phyloP scores from a whole-genome alignment of 1,284 basidiomycete genomes.

The Mycena citricolor region DNA sequence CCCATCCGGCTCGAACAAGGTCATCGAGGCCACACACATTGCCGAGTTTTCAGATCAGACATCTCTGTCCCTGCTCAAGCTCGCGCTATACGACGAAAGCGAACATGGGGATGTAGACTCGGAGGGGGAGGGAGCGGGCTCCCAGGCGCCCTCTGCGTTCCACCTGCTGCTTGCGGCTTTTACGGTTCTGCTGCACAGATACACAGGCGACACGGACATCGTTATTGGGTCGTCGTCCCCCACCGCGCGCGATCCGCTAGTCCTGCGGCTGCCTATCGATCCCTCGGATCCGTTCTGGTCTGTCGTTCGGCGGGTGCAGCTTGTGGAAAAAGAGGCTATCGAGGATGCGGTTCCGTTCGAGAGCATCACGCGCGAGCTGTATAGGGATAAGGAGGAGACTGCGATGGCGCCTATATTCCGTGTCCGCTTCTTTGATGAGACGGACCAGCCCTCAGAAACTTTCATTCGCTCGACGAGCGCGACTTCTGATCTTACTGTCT shows the following conservation, averaged over 20 bases:
- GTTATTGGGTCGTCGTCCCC: constrained; percentile 90
- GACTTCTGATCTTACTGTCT: constrained; percentile 90
- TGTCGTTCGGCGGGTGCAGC: constrained; percentile 84
- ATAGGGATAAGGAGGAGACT: constrained; percentile 60
- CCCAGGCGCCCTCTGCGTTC: constrained; percentile 76
- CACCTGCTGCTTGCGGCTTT: constrained; percentile 93
- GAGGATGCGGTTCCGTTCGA: constrained; percentile 85
- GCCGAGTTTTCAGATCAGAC: constrained; percentile 68
- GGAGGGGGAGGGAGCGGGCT: constrained; percentile 40
- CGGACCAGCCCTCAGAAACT: constrained; percentile 68
- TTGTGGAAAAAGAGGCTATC: constrained; percentile 84
- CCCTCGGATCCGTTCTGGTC: constrained; percentile 91
- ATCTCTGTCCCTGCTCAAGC: constrained; percentile 70
- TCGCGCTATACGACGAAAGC: constrained; percentile 69
- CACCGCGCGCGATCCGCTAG: constrained; percentile 75
- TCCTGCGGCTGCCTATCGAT: constrained; percentile 85
- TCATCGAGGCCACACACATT: constrained; percentile 77
- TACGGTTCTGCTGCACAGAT: constrained; percentile 88
- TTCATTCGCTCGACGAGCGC: constrained; percentile 80
- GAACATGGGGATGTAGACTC: constrained; percentile 56
- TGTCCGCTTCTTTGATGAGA: constrained; percentile 96
- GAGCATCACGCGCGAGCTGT: constrained; percentile 72
- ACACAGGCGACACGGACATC: constrained; percentile 95
- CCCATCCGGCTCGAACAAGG: constrained; percentile 68
- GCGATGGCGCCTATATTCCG: constrained; percentile 79